A percentile compares a stretch with the other conserved stretches of the same genome.
Conservation (phyloP, 495 filamentous ascomycete species). For the Aspergillus haitiensis region DNA sequence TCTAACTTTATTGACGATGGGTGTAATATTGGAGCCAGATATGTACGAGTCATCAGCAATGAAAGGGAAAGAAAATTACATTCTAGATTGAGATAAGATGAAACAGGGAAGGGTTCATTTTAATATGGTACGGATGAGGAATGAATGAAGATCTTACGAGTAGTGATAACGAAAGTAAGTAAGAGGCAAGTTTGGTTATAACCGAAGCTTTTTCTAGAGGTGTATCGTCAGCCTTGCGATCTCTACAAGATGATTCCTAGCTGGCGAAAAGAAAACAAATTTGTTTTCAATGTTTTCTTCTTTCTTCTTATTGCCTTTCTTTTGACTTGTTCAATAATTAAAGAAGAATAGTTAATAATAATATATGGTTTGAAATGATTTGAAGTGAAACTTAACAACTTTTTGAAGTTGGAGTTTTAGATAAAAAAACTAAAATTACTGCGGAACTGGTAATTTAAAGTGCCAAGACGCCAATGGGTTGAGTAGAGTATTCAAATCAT, state of each 20-base stretch:
- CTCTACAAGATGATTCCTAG: neutral
- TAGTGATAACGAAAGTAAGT: too few species aligned
- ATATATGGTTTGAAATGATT: slow-evolving; percentile 6
- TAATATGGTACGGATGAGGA: too few species aligned
- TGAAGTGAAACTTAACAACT: neutral
- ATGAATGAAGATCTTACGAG: too few species aligned
- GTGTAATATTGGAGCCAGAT: too few species aligned
- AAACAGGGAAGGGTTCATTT: too few species aligned
- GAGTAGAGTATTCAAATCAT: neutral
- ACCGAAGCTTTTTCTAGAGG: neutral
- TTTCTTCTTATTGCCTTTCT: neutral
- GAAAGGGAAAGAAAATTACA: neutral
- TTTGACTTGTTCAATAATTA: neutral
- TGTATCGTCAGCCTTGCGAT: neutral
- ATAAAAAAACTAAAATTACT: slow-evolving; percentile 13
- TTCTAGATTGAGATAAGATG: neutral
- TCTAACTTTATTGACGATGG: neutral
- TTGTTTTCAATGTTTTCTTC: neutral
- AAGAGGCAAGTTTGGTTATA: too few species aligned
- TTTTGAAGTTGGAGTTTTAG: neutral
- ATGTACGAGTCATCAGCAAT: neutral
- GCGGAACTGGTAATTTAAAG: neutral
- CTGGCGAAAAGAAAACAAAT: neutral
- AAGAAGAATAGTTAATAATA: neutral
- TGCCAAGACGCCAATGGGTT: slow-evolving; percentile 11